Percentiles rank a stretch among this genome's conserved stretches.
Conservation (phyloP, 1,284 basidiomycete genomes). For the Naganishia albida region DNA sequence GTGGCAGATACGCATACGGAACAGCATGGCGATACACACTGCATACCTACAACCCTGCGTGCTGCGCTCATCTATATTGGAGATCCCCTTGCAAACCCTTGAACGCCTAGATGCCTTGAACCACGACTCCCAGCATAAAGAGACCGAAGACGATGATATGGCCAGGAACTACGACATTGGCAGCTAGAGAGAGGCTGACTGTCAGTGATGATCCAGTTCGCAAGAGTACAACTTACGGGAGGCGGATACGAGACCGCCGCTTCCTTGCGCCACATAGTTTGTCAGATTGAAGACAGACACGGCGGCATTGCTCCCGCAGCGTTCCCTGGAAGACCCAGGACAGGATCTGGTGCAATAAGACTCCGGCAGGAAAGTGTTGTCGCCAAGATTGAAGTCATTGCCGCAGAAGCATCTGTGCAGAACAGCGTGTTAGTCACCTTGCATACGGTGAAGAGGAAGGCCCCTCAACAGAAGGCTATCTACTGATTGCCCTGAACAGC, state of each 20-base stretch:
- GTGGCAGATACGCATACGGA: too few relatives aligned
- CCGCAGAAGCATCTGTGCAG: constrained; percentile 17
- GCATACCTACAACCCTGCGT: too few relatives aligned
- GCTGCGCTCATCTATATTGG: not conserved
- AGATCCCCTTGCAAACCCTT: not conserved
- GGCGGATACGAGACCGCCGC: constrained; percentile 3
- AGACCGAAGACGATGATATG: not conserved
- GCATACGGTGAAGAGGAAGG: not conserved
- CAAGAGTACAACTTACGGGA: not conserved
- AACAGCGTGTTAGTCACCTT: not conserved
- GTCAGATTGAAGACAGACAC: constrained; percentile 20
- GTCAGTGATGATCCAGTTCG: not conserved
- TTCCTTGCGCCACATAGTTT: constrained; percentile 8
- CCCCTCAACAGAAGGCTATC: not conserved
- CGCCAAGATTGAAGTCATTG: constrained; percentile 1
- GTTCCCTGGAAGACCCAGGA: constrained; percentile 16
- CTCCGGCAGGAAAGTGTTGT: constrained; percentile 26
- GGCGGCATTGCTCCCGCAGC: constrained; percentile 10
- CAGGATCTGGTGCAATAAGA: constrained; percentile 19
- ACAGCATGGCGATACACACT: too few relatives aligned
- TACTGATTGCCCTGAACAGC: constrained; percentile 24
- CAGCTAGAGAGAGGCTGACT: not conserved
- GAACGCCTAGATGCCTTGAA: not conserved
- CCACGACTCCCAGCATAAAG: not conserved
- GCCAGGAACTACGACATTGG: not conserved